Evolutionary conservation across 2,329 filamentous ascomycete genomes (phyloP).

Genomic region (Cladosporium sphaerospermum): DNA sequence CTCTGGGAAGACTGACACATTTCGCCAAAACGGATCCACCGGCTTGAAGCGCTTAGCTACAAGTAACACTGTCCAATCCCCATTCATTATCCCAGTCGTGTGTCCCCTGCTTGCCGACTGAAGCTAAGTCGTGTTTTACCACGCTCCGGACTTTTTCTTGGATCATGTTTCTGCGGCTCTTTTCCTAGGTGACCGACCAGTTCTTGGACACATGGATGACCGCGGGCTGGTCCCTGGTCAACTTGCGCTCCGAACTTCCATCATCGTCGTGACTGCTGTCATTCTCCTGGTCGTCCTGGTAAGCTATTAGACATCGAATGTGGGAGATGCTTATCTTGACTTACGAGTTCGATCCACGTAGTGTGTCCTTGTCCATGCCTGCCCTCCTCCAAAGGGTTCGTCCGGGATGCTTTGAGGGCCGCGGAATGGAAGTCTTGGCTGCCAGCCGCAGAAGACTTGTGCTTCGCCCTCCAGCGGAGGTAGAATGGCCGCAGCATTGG

Average conservation of each 20-base stretch:
- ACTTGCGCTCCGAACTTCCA: conserved; percentile 2
- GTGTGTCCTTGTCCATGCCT: neutral
- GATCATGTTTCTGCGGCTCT: no score
- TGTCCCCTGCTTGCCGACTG: no score
- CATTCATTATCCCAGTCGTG: no score
- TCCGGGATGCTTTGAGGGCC: neutral
- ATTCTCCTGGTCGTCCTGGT: neutral
- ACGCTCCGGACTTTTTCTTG: no score
- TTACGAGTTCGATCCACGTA: conserved; percentile 8
- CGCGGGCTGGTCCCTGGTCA: neutral
- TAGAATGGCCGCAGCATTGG: conserved; percentile 9
- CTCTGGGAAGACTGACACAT: no score
- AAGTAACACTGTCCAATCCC: no score
- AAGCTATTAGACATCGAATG: neutral
- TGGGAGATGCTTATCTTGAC: neutral
- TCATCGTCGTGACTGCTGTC: neutral
- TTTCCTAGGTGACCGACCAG: neutral
- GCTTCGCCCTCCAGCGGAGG: conserved; percentile 6
- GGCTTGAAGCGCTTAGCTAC: no score
- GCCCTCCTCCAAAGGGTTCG: neutral
- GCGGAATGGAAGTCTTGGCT: neutral
- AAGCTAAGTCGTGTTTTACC: no score
- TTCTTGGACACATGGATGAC: conserved; percentile 4
- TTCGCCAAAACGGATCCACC: no score
- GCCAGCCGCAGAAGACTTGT: neutral